These are phyloP conservation scores for Colletotrichum graminicola DNA, from an alignment of 2,329 filamentous ascomycete genomes.

Conservation along the genomic window DNA sequence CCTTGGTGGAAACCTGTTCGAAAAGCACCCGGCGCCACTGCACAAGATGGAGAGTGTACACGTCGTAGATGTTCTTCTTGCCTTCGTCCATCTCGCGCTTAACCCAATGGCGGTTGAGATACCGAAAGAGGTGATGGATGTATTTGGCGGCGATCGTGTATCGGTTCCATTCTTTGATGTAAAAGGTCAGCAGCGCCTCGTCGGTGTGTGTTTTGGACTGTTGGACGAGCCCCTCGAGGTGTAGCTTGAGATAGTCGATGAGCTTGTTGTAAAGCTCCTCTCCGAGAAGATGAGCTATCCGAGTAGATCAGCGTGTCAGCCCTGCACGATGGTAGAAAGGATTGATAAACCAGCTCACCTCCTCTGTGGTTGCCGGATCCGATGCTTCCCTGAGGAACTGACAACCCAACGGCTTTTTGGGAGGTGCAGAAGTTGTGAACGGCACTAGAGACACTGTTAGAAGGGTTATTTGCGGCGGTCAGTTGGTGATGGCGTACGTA, in stretches of 20 bases:
- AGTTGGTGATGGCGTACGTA: constrained; percentile 66
- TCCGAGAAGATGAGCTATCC: constrained; percentile 86
- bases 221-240: constrained; percentile 78
- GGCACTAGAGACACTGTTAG: constrained; percentile 68
- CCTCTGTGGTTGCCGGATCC: constrained; percentile 75
- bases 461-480: not conserved
- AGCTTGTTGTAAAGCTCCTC: constrained; percentile 96
- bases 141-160: constrained; percentile 97
- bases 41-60: constrained; percentile 95
- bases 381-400: constrained; percentile 49
- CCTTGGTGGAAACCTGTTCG: constrained; percentile 82
- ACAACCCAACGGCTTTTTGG: constrained; percentile 85
- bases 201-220: constrained; percentile 85
- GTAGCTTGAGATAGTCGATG: constrained; percentile 83
- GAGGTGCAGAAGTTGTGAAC: constrained; percentile 99
- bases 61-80: constrained; percentile 98
- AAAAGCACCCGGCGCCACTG: constrained; percentile 97
- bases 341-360: constrained; percentile 60
- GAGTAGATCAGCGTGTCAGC: constrained; percentile 33
- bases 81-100: constrained; percentile 99
- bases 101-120: constrained; percentile 98
- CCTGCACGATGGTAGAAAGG: constrained; percentile 3
- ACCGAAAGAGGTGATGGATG: constrained; percentile 96
- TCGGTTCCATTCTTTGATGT: constrained; percentile 95
- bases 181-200: constrained; percentile 90